A percentile compares a stretch with the other conserved stretches of the same genome.
phyloP scores from a whole-genome alignment of 139 green algal species.

The Auxenochlorella pyrenoidosa region DNA sequence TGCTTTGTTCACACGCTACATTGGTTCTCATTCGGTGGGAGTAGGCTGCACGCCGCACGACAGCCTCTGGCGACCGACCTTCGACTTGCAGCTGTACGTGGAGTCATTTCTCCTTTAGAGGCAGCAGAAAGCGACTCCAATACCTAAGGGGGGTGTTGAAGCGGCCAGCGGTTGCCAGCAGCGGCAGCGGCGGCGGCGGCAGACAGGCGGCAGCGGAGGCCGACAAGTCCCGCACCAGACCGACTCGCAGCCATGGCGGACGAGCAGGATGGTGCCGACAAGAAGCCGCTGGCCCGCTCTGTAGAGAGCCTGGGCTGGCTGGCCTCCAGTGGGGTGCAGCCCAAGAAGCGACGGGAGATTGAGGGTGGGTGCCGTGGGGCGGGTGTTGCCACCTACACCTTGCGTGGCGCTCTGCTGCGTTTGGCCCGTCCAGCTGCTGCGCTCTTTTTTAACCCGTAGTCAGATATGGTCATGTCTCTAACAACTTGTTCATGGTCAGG shows the following conservation, averaged over 20 bases:
- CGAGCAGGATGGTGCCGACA: neutral
- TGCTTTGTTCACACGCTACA: no score
- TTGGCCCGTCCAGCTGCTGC: neutral
- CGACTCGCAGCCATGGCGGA: neutral
- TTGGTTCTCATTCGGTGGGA: no score
- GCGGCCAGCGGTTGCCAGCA: neutral
- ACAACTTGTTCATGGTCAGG: no score
- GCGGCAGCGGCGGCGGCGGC: neutral
- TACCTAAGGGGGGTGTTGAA: no score
- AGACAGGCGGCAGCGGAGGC: neutral
- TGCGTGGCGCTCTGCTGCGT: no score
- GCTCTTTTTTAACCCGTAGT: neutral
- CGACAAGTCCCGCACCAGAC: neutral
- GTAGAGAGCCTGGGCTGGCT: slow-evolving; percentile 77
- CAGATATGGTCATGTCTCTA: no score
- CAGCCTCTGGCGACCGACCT: no score
- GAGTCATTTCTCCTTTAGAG: no score
- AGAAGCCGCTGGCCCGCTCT: slow-evolving; percentile 18
- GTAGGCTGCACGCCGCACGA: no score
- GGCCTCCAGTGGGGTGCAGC: slow-evolving; percentile 67
- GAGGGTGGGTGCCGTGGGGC: slow-evolving; percentile 54
- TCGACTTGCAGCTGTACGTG: no score
- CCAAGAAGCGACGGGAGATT: slow-evolving; percentile 74
- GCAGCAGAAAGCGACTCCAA: no score
- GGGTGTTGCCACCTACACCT: no score